These are phyloP conservation scores for Asterochloris sp. DNA, from an alignment of 139 green algal genomes.

Conservation along the genomic window DNA sequence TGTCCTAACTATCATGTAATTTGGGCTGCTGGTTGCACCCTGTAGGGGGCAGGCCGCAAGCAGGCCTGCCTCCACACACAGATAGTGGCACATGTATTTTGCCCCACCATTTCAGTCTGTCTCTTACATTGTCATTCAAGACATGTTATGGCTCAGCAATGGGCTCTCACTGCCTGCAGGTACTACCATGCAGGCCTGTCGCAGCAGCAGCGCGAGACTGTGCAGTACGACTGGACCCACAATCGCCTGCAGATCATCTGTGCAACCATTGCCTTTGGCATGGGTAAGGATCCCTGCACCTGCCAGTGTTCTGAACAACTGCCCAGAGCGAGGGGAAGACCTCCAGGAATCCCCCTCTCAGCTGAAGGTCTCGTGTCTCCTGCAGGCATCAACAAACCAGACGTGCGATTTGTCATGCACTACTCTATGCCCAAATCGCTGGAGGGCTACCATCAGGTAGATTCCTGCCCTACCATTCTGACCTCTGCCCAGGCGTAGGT, in stretches of 20 bases:
- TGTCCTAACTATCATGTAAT: too few relatives aligned
- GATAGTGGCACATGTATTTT: too few relatives aligned
- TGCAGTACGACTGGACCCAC: slow-evolving; percentile 82
- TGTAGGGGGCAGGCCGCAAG: too few relatives aligned
- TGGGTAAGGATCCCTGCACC: slow-evolving; percentile 57
- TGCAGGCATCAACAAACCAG: slow-evolving; percentile 67
- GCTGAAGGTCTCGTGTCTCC: background rate
- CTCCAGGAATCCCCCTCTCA: too few relatives aligned
- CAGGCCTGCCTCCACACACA: too few relatives aligned
- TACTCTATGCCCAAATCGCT: slow-evolving; percentile 86
- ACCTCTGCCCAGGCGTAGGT: too few relatives aligned
- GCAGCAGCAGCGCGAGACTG: slow-evolving; percentile 58
- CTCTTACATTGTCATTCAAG: background rate
- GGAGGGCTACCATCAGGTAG: slow-evolving; percentile 79
- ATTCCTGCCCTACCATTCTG: too few relatives aligned
- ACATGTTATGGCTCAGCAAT: background rate
- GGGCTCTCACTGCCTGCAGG: slow-evolving; percentile 11
- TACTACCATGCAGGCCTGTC: slow-evolving; percentile 82
- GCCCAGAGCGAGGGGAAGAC: too few relatives aligned
- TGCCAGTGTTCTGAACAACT: too few relatives aligned
- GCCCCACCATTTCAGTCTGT: too few relatives aligned
- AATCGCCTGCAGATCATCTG: slow-evolving; percentile 68
- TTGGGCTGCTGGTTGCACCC: too few relatives aligned
- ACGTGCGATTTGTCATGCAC: slow-evolving; percentile 91
- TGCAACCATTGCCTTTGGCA: slow-evolving; percentile 91